Base-by-base conservation (phyloP, 2,329 filamentous ascomycete species). In the Scedosporium minutisporum region DNA sequence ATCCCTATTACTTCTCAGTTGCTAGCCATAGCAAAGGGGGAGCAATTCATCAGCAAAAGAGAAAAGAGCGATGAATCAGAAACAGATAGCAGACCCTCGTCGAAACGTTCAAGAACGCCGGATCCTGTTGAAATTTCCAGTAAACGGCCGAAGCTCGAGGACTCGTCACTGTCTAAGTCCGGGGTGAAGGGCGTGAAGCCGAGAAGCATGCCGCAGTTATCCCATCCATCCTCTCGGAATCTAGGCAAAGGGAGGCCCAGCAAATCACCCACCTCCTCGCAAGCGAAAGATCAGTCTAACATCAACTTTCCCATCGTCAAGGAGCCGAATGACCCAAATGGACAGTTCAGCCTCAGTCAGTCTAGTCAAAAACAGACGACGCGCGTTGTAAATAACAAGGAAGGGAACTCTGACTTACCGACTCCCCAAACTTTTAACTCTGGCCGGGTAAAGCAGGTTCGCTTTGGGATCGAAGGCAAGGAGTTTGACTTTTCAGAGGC, bases 281-380 rank as follows among this genome's bases (percentile, higher is more conserved):
- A 61, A 38, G 41, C 46, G 4, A 61, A 55, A 12, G 60, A 61
- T 9, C 48, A 55, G 65, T 80, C 77, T 23, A 75, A 72, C 27
- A 76, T 91, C 27, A 81, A 80, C 29, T 96, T 91, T 68, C 82
- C 88, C 1, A 83, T 92, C 12, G 89, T 93, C 23, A 96, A 96
- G 73, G 85, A 93, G 67, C 82, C 87, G 1, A 81, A 86, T 67
- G 85, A 90, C 67, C 81, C 84, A 4, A 80, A 79, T 64, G 89
- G 87, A 0, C 77, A 80, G 29, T 67, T 85, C 57, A 84, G 87
- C 55, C 76, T 91, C 33, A 91, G 88, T 68, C 90, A 93, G 71
- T 78, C 80, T 57, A 84, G 80, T 62, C 69, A 71, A 10, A 61
- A 61, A 18, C 29, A 42, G n/a, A 29, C 2, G 7, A 29, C 21